phyloP scores from a whole-genome alignment of 2,329 filamentous ascomycete genomes.

The Colletotrichum tropicicola region DNA sequence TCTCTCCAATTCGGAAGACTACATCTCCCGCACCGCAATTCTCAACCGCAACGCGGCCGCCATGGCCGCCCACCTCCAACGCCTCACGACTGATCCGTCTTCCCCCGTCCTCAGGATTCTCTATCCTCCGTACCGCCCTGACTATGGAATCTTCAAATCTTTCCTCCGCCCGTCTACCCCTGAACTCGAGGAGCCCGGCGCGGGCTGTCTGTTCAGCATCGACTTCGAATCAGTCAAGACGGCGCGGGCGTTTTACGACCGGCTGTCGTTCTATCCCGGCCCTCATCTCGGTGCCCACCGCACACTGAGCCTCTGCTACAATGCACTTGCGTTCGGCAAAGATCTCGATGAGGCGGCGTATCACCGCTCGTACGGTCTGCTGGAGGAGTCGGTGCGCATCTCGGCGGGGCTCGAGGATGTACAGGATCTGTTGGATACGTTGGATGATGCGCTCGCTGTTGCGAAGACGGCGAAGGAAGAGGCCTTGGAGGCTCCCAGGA shows the following conservation, averaged over 20 bases:
- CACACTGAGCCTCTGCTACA: constrained; percentile 59
- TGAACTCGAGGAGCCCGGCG: constrained; percentile 59
- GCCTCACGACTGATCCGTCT: constrained; percentile 36
- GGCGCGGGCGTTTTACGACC: constrained; percentile 59
- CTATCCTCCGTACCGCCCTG: constrained; percentile 51
- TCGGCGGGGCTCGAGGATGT: constrained; percentile 56
- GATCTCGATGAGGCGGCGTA: constrained; percentile 45
- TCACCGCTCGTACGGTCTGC: constrained; percentile 48
- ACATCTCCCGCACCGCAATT: constrained; percentile 46
- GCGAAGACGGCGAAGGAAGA: constrained; percentile 55
- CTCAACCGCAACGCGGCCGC: constrained; percentile 55
- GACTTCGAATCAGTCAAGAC: constrained; percentile 54
- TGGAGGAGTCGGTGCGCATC: constrained; percentile 53
- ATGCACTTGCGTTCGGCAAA: constrained; percentile 51
- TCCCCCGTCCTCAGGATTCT: constrained; percentile 50
- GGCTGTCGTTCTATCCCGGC: constrained; percentile 56
- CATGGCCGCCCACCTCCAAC: constrained; percentile 50
- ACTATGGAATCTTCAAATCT: constrained; percentile 47
- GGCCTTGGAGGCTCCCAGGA: background rate
- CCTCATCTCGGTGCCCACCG: constrained; percentile 63
- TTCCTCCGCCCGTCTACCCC: constrained; percentile 46
- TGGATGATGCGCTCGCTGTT: constrained; percentile 45
- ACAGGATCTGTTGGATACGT: constrained; percentile 50
- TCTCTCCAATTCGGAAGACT: constrained; percentile 53
- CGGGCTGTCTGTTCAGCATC: constrained; percentile 63